Evolutionary conservation across 2,329 filamentous ascomycete species (phyloP).

Genomic region (Claviceps humidiphila): DNA sequence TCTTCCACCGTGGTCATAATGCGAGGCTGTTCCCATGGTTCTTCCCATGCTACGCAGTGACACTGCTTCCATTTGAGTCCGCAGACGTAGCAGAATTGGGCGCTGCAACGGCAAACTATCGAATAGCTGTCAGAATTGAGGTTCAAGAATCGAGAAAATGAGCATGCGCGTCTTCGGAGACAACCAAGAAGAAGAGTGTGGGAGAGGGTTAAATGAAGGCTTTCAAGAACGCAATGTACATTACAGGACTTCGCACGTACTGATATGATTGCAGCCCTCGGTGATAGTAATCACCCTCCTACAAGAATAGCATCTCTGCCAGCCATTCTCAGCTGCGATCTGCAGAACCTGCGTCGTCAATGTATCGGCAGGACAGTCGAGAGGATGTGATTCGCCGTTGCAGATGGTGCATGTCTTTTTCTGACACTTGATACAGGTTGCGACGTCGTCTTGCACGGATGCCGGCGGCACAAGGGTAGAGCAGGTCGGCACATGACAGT

Average conservation of each 20-base stretch:
- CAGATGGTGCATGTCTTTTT: slow-evolving; percentile 35
- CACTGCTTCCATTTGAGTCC: too few species aligned
- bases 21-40: too few species aligned
- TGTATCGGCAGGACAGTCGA: slow-evolving; percentile 34
- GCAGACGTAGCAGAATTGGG: too few species aligned
- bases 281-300: slow-evolving; percentile 32
- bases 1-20: too few species aligned
- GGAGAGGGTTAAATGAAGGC: not conserved
- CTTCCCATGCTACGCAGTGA: too few species aligned
- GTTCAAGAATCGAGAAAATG: not conserved
- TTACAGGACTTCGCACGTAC: slow-evolving; percentile 23
- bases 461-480: slow-evolving; percentile 29
- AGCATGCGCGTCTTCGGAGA: not conserved
- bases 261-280: slow-evolving; percentile 43
- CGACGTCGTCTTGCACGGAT: slow-evolving; percentile 20
- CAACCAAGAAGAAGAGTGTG: too few species aligned
- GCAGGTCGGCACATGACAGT: slow-evolving; percentile 33
- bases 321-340: slow-evolving; percentile 28
- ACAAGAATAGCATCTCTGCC: slow-evolving; percentile 39
- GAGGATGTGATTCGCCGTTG: slow-evolving; percentile 31
- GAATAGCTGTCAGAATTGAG: too few species aligned
- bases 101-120: too few species aligned
- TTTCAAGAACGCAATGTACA: not conserved
- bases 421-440: slow-evolving; percentile 28
- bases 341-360: slow-evolving; percentile 25